Base-by-base conservation (phyloP, 2,329 filamentous ascomycete genomes). In the Fusarium buxicola region DNA sequence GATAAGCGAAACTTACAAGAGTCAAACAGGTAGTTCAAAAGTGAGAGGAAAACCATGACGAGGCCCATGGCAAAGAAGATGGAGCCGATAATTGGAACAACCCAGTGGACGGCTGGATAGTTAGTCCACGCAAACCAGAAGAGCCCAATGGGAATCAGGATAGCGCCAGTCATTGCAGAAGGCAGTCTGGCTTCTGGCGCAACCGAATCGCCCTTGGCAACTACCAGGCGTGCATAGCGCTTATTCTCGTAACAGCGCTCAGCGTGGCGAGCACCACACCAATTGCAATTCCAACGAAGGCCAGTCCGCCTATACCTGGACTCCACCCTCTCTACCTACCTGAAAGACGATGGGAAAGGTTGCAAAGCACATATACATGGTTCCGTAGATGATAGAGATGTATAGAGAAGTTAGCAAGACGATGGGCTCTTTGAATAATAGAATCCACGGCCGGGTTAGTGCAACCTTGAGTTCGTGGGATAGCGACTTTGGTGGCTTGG, bases 391-490 rank as follows among this genome's bases (percentile, higher is more conserved):
- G 5, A 36, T 18, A 39, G 87, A 86, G 77, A 89, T 84, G 75
- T 90, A 91, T 9, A 91, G 78, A 5, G 83, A 84, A 1, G 86
- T 77, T 2, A 91, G 74, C 3, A 88, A 70, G 9, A 91, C 88
- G 65, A 92, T 92, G 3, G 89, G 89, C 66, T 92, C 89, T 51
- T 77, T 76, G 78, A 92, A 88, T 5, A 92, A 80, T 11, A 92
- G 78, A 13, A 88, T 76, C 89, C 88, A 91, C 0, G 89, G 89
- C 2, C 89, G 81, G 30, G 13, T 82, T 79, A 48, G 75, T 0
- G 67, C 68, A 8, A 16, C 39, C 48, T 56, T 63, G 6, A 87
- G 63, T 76, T 86, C 84, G 28, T 84, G 85, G 8, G 84, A 15
- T 4, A 66, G 28, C 0, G 63, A 60, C 13, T 51, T 65, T 30